phyloP scores from a whole-genome alignment of 305 asterid genomes.

The Fraxinus sp. region DNA sequence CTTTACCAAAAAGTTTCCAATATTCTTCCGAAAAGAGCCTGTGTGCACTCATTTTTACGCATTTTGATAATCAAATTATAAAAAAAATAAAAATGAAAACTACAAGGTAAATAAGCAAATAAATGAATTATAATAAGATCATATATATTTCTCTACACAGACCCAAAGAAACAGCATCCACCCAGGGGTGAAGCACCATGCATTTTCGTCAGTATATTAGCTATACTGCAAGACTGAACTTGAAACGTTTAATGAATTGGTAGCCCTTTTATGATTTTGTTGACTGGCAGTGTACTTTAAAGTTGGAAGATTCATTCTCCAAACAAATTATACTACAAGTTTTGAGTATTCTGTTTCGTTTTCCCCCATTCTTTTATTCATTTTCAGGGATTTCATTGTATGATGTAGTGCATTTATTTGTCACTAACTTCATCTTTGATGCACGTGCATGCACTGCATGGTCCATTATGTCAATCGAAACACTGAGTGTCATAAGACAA shows the following conservation, averaged over 20 bases:
- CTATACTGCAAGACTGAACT: background rate
- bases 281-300: background rate
- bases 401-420: background rate
- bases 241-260: background rate
- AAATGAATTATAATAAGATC: background rate
- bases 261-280: background rate
- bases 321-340: background rate
- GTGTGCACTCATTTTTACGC: background rate
- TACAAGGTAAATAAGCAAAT: background rate
- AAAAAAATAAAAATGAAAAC: background rate
- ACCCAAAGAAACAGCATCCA: background rate
- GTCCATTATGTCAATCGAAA: background rate
- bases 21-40: background rate
- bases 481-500: background rate
- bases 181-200: background rate
- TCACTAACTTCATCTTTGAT: background rate
- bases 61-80: background rate
- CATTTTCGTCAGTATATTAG: background rate
- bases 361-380: background rate
- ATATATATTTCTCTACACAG: background rate
- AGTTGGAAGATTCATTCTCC: background rate
- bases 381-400: background rate
- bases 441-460: background rate
- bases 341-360: background rate
- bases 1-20: background rate